Percentiles rank a stretch among this genome's conserved stretches.
Conservation (phyloP, 139 green algal species). For the Coelastrella sp. region DNA sequence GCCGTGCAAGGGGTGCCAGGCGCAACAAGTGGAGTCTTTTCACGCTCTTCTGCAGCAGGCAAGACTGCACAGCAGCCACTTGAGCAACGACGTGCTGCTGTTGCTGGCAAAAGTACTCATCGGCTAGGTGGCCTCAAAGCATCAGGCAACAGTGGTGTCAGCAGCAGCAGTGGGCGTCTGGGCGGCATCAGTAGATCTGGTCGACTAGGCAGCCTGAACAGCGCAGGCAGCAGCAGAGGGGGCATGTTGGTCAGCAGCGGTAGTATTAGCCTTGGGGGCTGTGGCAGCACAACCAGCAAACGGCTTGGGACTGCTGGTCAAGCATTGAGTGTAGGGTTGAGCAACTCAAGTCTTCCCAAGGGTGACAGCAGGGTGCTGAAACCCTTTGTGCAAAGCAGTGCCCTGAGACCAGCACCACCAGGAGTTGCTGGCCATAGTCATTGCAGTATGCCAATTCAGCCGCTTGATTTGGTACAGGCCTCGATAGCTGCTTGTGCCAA, state of each 20-base stretch:
- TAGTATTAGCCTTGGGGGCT: not conserved
- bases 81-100: too few species aligned
- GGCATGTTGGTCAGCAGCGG: not conserved
- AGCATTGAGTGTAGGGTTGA: too few species aligned
- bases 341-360: too few species aligned
- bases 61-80: too few species aligned
- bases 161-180: slow-evolving; percentile 1
- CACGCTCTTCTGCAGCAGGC: too few species aligned
- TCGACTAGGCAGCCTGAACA: not conserved
- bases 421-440: too few species aligned
- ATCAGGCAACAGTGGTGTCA: too few species aligned
- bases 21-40: too few species aligned
- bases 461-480: too few species aligned
- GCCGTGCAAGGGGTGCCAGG: too few species aligned
- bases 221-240: not conserved
- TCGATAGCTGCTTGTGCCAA: not conserved
- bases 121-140: slow-evolving; percentile 8
- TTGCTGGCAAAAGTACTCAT: not conserved
- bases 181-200: not conserved
- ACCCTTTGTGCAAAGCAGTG: too few species aligned
- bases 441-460: not conserved
- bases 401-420: not conserved
- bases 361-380: too few species aligned
- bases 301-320: not conserved
- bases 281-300: slow-evolving; percentile 5